Percentiles rank a stretch among this genome's conserved stretches.
These are phyloP conservation scores for Penicillium expansum DNA, from an alignment of 2,329 filamentous ascomycete genomes.

Conservation along the genomic window DNA sequence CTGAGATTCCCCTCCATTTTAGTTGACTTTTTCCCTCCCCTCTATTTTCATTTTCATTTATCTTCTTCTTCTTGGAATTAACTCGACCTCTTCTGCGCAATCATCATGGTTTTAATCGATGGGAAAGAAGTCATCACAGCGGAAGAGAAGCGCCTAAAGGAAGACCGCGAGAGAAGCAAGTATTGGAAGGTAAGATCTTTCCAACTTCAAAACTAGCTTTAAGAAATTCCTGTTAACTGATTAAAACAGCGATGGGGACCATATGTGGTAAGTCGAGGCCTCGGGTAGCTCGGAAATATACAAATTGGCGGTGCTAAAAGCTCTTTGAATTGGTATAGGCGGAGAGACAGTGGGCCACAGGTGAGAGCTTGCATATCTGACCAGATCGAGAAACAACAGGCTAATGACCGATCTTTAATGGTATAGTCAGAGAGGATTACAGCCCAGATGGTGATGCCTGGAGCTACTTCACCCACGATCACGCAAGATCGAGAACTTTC, in stretches of 20 bases:
- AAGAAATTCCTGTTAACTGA: background rate
- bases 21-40: background rate
- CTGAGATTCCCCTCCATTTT: slow-evolving; percentile 1
- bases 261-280: slow-evolving; percentile 56
- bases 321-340: slow-evolving; percentile 40
- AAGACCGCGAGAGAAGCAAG: slow-evolving; percentile 76
- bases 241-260: slow-evolving; percentile 66
- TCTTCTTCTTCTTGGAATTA: background rate
- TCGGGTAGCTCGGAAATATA: background rate
- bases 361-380: slow-evolving; percentile 40
- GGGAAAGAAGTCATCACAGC: slow-evolving; percentile 81
- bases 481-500: slow-evolving; percentile 83
- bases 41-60: background rate
- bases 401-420: slow-evolving; percentile 29
- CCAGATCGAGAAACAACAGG: background rate
- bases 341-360: slow-evolving; percentile 93
- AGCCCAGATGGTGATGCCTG: slow-evolving; percentile 86
- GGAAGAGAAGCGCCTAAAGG: slow-evolving; percentile 84
- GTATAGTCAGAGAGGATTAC: slow-evolving; percentile 83
- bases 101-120: slow-evolving; percentile 83
- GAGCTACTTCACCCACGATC: slow-evolving; percentile 94
- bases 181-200: slow-evolving; percentile 80
- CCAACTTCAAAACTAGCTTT: background rate
- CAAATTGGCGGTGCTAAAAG: background rate
- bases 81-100: background rate